Evolutionary conservation across 2,329 filamentous ascomycete species (phyloP).

Genomic region (Macrophomina phaseolina): DNA sequence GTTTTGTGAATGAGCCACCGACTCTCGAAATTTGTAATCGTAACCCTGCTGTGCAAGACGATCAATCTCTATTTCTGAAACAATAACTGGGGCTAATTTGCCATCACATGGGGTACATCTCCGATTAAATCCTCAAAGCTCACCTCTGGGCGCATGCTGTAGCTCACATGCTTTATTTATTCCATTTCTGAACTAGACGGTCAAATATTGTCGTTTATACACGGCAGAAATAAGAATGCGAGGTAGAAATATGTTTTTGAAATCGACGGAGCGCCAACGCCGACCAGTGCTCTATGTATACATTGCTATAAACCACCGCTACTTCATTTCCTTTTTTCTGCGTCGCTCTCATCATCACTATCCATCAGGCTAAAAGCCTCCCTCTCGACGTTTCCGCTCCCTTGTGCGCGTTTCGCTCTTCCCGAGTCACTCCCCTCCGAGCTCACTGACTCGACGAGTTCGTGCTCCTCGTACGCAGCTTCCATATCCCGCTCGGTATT

Average conservation of each 20-base stretch:
- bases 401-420: constrained; percentile 32
- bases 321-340: constrained; percentile 22
- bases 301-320: background rate
- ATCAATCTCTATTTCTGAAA: background rate
- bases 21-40: too few relatives aligned
- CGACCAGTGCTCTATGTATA: constrained; percentile 13
- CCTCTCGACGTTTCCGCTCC: constrained; percentile 41
- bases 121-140: too few relatives aligned
- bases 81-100: background rate
- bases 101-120: too few relatives aligned
- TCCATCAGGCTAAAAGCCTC: constrained; percentile 32
- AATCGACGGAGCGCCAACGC: constrained; percentile 1
- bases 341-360: constrained; percentile 24
- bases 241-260: background rate
- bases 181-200: too few relatives aligned
- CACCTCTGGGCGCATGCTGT: too few relatives aligned
- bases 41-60: too few relatives aligned
- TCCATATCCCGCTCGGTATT: constrained; percentile 58
- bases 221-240: too few relatives aligned
- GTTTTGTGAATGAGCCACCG: too few relatives aligned
- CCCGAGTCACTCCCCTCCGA: constrained; percentile 31
- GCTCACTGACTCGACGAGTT: constrained; percentile 61
- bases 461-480: constrained; percentile 66
- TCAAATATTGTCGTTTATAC: too few relatives aligned
- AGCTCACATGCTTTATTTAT: too few relatives aligned